These are phyloP conservation scores for Avena insularis DNA, from an alignment of 176 grass and related monocot species.

Conservation along the genomic window DNA sequence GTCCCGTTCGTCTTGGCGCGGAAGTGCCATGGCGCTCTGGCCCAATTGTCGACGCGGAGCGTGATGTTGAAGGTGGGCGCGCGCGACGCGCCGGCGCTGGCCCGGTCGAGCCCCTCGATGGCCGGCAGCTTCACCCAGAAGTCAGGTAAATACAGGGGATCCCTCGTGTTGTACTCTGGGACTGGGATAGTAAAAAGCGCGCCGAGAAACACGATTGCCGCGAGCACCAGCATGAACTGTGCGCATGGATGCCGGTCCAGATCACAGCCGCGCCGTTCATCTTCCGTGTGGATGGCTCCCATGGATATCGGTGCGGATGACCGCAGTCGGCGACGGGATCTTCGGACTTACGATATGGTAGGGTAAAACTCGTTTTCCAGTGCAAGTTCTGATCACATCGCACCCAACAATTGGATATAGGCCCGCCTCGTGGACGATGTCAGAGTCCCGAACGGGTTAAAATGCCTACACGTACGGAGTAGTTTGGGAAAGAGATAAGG, in stretches of 20 bases:
- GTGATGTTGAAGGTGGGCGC: conserved; percentile 10
- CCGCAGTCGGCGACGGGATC: background rate
- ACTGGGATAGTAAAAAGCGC: too few relatives aligned
- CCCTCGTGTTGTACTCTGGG: too few relatives aligned
- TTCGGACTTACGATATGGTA: too few relatives aligned
- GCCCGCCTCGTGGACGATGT: background rate
- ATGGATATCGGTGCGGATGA: background rate
- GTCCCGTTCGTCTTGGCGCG: background rate
- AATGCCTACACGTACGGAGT: background rate
- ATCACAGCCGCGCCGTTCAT: background rate
- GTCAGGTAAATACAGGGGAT: background rate
- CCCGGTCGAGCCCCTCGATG: conserved; percentile 16
- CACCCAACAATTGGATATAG: background rate
- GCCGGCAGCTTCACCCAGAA: conserved; percentile 12
- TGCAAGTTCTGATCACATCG: background rate
- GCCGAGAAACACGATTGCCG: too few relatives aligned
- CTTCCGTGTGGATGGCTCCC: background rate
- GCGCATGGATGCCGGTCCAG: background rate
- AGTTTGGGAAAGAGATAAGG: background rate
- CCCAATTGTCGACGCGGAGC: background rate
- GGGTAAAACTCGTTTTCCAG: background rate
- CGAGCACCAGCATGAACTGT: background rate
- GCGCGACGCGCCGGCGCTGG: background rate
- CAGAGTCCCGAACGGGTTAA: background rate
- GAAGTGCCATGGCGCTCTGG: background rate